Evolutionary conservation across 2,329 filamentous ascomycete species (phyloP).

Genomic region (Eutypa lata): DNA sequence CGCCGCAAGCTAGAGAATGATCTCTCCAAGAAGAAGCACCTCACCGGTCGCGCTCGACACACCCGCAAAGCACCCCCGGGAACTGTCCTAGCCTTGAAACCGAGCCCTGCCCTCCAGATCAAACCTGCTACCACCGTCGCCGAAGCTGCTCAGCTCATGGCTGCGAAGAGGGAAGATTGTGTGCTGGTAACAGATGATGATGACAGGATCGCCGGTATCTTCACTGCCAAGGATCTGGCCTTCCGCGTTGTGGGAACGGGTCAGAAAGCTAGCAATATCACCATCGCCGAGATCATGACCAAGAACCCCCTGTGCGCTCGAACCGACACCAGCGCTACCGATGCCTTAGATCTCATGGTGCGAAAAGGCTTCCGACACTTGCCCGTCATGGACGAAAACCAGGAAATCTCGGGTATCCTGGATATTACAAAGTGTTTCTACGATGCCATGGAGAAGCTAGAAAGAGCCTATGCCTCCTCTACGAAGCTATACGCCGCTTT

Average conservation of each 20-base stretch:
- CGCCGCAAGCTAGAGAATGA: slow-evolving; percentile 95
- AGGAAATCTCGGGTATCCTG: slow-evolving; percentile 95
- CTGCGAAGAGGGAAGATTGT: slow-evolving; percentile 96
- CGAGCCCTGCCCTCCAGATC: slow-evolving; percentile 94
- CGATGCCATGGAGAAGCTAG: slow-evolving; percentile 99
- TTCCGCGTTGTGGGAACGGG: slow-evolving; percentile 94
- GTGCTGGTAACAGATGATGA: slow-evolving; percentile 97
- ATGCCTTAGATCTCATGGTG: slow-evolving; percentile 97
- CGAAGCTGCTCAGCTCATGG: slow-evolving; percentile 97
- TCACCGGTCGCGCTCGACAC: slow-evolving; percentile 72
- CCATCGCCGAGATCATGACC: slow-evolving; percentile 98
- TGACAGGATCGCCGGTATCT: slow-evolving; percentile 96
- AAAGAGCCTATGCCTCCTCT: slow-evolving; percentile 96
- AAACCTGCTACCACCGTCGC: slow-evolving; percentile 92
- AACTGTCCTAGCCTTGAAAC: slow-evolving; percentile 91
- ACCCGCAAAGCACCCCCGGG: slow-evolving; percentile 92
- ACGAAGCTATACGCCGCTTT: slow-evolving; percentile 95
- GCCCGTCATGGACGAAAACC: slow-evolving; percentile 99
- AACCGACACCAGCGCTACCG: slow-evolving; percentile 96
- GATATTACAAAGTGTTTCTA: slow-evolving; percentile 99
- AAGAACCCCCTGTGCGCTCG: slow-evolving; percentile 97
- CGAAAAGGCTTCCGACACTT: slow-evolving; percentile 96
- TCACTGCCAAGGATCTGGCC: slow-evolving; percentile 96
- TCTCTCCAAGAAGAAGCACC: slow-evolving; percentile 94
- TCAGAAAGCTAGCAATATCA: slow-evolving; percentile 83